Conservation (phyloP, 805 yeast species). For the Yarrowia sp. region DNA sequence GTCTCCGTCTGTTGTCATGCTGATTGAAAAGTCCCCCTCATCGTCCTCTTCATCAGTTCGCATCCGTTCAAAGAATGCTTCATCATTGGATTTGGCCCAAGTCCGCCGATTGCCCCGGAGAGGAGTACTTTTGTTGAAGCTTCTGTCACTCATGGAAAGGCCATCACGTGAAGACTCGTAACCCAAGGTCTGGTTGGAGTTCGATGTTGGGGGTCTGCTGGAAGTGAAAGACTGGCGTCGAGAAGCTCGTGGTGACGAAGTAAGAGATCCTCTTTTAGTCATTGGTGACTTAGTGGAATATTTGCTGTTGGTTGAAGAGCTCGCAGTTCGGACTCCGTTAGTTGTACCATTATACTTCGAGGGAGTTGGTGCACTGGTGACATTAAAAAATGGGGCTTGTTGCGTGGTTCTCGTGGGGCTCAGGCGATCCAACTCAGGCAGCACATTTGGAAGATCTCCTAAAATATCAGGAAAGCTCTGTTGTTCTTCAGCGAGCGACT, state of each 20-base stretch:
- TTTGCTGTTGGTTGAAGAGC: neutral
- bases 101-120: neutral
- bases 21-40: neutral
- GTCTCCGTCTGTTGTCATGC: neutral
- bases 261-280: neutral
- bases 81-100: slow-evolving; percentile 11
- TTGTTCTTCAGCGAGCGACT: neutral
- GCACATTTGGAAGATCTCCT: neutral
- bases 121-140: neutral
- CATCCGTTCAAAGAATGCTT: neutral
- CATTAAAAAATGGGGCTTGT: neutral
- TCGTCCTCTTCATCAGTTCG: neutral
- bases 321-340: neutral
- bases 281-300: neutral
- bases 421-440: neutral
- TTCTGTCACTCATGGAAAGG: neutral
- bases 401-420: neutral
- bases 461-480: neutral
- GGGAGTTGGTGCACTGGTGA: neutral
- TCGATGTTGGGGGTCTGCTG: neutral
- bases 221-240: neutral
- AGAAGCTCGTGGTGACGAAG: neutral
- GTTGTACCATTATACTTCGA: neutral
- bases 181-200: neutral
- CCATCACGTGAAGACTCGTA: neutral